Evolutionary conservation across 352 stramenopile species (phyloP).

Genomic region (Phytophthora citricola): DNA sequence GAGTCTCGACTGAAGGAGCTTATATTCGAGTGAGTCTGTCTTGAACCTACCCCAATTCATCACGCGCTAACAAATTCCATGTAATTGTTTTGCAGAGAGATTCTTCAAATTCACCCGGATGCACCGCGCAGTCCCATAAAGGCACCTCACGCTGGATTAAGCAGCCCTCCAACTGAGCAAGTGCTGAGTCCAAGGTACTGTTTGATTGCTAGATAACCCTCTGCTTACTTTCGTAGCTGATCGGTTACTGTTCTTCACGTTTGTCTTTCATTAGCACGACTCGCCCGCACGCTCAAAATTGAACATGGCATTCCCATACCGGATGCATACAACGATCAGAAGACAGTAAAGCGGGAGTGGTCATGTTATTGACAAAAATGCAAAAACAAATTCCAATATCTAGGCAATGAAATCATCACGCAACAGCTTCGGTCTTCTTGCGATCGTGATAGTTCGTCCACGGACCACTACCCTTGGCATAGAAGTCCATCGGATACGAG

Average conservation of each 20-base stretch:
- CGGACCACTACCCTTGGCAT: conserved; percentile 94
- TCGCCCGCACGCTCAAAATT: conserved; percentile 16
- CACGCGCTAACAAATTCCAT: conserved; percentile 1
- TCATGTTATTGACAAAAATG: conserved; percentile 37
- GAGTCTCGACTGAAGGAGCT: conserved; percentile 86
- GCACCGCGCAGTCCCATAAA: conserved; percentile 36
- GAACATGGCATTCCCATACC: conserved; percentile 1
- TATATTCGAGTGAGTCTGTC: conserved; percentile 79
- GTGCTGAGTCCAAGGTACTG: conserved; percentile 62
- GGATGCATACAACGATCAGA: conserved; percentile 31
- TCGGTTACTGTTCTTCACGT: conserved; percentile 4
- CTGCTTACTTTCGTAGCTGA: conserved; percentile 8
- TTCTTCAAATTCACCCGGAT: conserved; percentile 77
- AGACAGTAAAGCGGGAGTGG: conserved; percentile 17
- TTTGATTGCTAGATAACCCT: not conserved
- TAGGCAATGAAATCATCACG: conserved; percentile 11
- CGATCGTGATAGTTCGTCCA: conserved; percentile 98
- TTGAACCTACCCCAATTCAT: not conserved
- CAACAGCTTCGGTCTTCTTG: conserved; percentile 35
- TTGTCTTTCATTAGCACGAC: conserved; percentile 24
- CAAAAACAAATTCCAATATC: conserved; percentile 20
- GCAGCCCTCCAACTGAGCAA: conserved; percentile 42
- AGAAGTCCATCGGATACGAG: conserved; percentile 99
- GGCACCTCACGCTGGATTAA: conserved; percentile 14
- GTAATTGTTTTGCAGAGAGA: conserved; percentile 50